phyloP scores from a whole-genome alignment of 805 yeast genomes.

The Yarrowia deformans region DNA sequence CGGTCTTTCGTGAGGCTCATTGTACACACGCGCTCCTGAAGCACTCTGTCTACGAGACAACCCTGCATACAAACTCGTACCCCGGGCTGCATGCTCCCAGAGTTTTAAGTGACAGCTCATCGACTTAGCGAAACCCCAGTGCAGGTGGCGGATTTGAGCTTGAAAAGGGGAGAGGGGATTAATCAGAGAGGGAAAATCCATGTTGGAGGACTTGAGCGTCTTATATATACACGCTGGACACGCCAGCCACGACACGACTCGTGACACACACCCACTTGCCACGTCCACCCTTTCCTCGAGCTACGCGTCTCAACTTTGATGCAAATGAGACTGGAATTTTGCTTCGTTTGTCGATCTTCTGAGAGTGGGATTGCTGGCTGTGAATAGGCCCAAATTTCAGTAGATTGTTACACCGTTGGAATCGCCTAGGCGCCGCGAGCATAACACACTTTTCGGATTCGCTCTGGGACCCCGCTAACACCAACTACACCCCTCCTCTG shows the following conservation, averaged over 20 bases:
- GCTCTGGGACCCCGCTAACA: neutral
- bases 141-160: slow-evolving; percentile 3
- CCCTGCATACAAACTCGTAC: slow-evolving; percentile 12
- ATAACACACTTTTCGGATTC: slow-evolving; percentile 1
- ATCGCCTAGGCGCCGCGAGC: neutral
- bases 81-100: slow-evolving; percentile 17
- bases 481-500: neutral
- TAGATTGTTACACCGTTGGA: neutral
- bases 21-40: neutral
- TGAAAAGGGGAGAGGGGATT: neutral
- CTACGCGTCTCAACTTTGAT: slow-evolving; percentile 26
- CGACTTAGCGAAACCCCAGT: slow-evolving; percentile 22
- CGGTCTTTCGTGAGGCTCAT: too few relatives aligned
- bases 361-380: neutral
- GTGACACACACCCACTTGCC: neutral
- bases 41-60: slow-evolving; percentile 1
- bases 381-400: too few relatives aligned
- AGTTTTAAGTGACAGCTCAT: slow-evolving; percentile 28
- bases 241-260: neutral
- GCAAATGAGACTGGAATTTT: slow-evolving; percentile 7
- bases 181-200: neutral
- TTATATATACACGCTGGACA: neutral
- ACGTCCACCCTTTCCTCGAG: slow-evolving; percentile 10
- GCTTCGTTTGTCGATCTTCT: slow-evolving; percentile 11
- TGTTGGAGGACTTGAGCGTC: too few relatives aligned